Evolutionary conservation across 2,329 filamentous ascomycete species (phyloP), one percentile per base, ranked within the genome.

Genomic region (Cordyceps cateniannulata): DNA sequence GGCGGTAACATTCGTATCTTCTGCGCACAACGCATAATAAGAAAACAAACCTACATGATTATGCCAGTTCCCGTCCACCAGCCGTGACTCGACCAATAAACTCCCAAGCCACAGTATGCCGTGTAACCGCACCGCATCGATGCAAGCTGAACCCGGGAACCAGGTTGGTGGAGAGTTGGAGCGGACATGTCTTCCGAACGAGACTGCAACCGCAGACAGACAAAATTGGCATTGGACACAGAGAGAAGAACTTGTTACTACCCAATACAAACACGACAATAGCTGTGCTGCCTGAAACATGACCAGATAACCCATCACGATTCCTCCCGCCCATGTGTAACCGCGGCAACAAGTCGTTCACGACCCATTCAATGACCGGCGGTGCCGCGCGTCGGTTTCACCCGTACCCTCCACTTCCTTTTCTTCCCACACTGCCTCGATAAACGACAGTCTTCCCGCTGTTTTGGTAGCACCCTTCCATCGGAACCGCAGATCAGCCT

Each of bases 401-500:
- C 9, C 25, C 20, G 32, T 35, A 35, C 5, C 44, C 24, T 20
- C 42, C 44, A 22, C 18, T n/a, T 52, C 57, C 49, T 42, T 10
- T 20, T 60, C 59, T 12, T 53, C 62, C 73, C 74, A 76, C 2
- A 70, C 66, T 1, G 71, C 72, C 63, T 76, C 74, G 32, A 76
- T 64, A 49, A 76, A 72, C 64, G 72, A 75, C 67, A 75, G 69
- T 16, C 68, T 66, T 3, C 67, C 67, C 53, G 69, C 63, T 44
- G 64, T 62, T 50, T 65, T 63, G 63, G 65, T 66, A 3, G 60
- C 63, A 5, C 72, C 70, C 64, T 72, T 68, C 64, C 73, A 75
- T 22, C 69, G 69, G 53, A 79, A 79, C 0, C 75, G 64, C 22
- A 65, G 56, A 63, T 76, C 72, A 0, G 73, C 76, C 40, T 66